Conservation (phyloP, 768 basidiomycete species). For the Trametes cubensis region DNA sequence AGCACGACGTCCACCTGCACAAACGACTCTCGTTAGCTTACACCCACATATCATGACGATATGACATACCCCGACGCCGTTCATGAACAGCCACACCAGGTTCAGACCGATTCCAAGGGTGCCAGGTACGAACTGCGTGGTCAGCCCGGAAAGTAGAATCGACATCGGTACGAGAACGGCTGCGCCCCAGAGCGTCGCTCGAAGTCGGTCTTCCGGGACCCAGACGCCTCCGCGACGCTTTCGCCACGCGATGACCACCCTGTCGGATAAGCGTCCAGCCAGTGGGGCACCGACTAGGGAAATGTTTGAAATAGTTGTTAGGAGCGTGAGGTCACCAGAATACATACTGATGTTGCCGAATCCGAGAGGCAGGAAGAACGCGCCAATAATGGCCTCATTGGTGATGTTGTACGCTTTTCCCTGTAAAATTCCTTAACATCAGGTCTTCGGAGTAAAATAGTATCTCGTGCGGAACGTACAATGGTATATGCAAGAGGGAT, state of each 20-base stretch:
- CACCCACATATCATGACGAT: neutral
- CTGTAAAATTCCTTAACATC: slow-evolving; percentile 36
- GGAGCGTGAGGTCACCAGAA: neutral
- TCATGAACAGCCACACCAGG: slow-evolving; percentile 60
- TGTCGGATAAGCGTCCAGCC: slow-evolving; percentile 62
- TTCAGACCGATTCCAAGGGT: slow-evolving; percentile 51
- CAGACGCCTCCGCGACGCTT: slow-evolving; percentile 54
- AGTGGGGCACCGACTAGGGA: slow-evolving; percentile 59
- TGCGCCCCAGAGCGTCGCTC: slow-evolving; percentile 51
- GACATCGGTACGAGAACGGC: slow-evolving; percentile 56
- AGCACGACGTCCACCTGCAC: slow-evolving; percentile 58
- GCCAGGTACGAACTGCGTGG: slow-evolving; percentile 54
- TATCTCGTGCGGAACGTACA: slow-evolving; percentile 40
- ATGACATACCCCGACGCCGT: slow-evolving; percentile 61
- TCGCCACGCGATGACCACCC: slow-evolving; percentile 50
- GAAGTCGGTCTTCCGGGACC: slow-evolving; percentile 72
- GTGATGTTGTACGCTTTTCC: slow-evolving; percentile 57
- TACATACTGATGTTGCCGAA: slow-evolving; percentile 58
- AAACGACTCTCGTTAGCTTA: slow-evolving; percentile 3
- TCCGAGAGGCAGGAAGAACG: slow-evolving; percentile 62
- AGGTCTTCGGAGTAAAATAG: too few species aligned
- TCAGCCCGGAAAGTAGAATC: slow-evolving; percentile 49
- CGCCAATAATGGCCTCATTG: slow-evolving; percentile 60
- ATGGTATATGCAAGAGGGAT: slow-evolving; percentile 69
- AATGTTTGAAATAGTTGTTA: neutral